These are phyloP conservation scores for Carex scoparia DNA, from an alignment of 176 grass and related monocot genomes.

Conservation along the genomic window DNA sequence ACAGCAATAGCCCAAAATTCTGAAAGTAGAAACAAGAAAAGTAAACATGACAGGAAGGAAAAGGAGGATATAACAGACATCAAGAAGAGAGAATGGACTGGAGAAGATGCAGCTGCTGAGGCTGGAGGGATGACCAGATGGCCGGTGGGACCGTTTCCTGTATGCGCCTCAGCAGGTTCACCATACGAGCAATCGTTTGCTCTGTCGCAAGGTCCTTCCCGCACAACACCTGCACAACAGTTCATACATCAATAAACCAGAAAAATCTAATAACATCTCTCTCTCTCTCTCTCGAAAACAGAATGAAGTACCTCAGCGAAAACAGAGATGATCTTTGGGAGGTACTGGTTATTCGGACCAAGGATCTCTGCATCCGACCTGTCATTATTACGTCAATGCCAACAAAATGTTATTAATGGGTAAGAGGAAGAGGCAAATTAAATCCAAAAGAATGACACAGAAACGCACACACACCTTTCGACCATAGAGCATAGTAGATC, in stretches of 20 bases:
- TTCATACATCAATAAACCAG: not conserved
- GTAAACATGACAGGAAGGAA: not conserved
- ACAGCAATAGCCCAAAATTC: constrained; percentile 19
- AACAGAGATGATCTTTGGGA: constrained; percentile 71
- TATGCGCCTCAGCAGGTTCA: constrained; percentile 63
- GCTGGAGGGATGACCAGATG: constrained; percentile 81
- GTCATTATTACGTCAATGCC: not conserved
- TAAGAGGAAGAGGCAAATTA: not conserved
- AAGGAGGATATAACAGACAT: not conserved
- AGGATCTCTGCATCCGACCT: constrained; percentile 78
- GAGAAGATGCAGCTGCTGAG: constrained; percentile 70
- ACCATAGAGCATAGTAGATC: constrained; percentile 92
- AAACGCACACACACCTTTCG: constrained; percentile 49
- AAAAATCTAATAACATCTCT: not conserved
- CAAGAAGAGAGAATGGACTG: constrained; percentile 75
- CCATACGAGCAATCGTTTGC: constrained; percentile 57
- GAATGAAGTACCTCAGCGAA: constrained; percentile 71
- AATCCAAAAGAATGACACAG: not conserved
- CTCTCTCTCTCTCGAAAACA: no score
- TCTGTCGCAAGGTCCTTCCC: constrained; percentile 75
- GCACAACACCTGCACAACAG: constrained; percentile 47
- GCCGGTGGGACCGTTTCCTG: constrained; percentile 81
- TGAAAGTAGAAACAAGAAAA: not conserved
- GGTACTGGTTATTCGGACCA: constrained; percentile 71
- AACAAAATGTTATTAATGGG: constrained; percentile 10